Conservation (phyloP, 106 monocot genomes). For the Chionographis japonica region DNA sequence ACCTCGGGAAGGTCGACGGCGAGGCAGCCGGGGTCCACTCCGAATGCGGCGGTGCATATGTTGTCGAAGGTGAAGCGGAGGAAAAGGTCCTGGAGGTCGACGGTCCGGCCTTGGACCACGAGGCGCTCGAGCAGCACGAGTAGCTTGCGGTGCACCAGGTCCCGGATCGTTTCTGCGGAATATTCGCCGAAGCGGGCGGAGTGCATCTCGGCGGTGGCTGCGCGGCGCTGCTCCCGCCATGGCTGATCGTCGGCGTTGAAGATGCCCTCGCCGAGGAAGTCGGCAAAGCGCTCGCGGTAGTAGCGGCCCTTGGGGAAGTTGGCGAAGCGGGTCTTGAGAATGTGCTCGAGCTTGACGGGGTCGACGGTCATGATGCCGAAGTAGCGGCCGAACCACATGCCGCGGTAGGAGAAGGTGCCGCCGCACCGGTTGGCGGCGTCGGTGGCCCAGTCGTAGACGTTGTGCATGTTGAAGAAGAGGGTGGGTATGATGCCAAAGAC, state of each 20-base stretch:
- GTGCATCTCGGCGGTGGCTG: conserved; percentile 79
- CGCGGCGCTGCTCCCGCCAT: conserved; percentile 78
- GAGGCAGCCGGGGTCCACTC: conserved; percentile 72
- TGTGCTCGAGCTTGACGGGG: conserved; percentile 72
- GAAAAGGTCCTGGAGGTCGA: conserved; percentile 75
- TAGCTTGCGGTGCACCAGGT: conserved; percentile 54
- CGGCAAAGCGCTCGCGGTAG: conserved; percentile 74
- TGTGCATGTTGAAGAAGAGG: conserved; percentile 35
- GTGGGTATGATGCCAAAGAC: conserved; percentile 63
- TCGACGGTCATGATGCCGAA: conserved; percentile 54
- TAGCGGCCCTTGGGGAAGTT: conserved; percentile 90
- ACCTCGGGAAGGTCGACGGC: conserved; percentile 46
- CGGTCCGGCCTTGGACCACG: background rate
- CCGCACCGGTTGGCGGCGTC: conserved; percentile 19
- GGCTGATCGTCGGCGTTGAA: conserved; percentile 78
- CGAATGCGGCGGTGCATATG: conserved; percentile 82
- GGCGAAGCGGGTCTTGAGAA: conserved; percentile 68
- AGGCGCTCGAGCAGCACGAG: conserved; percentile 31
- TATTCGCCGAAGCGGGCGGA: conserved; percentile 43
- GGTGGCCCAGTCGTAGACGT: conserved; percentile 75
- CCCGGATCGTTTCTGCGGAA: conserved; percentile 32
- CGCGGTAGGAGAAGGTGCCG: conserved; percentile 74
- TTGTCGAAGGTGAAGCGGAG: conserved; percentile 91
- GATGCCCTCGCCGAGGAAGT: conserved; percentile 87
- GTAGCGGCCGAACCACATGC: conserved; percentile 51